phyloP scores from a whole-genome alignment of 1,139 yeast genomes.

The Wickerhamomyces sp. region DNA sequence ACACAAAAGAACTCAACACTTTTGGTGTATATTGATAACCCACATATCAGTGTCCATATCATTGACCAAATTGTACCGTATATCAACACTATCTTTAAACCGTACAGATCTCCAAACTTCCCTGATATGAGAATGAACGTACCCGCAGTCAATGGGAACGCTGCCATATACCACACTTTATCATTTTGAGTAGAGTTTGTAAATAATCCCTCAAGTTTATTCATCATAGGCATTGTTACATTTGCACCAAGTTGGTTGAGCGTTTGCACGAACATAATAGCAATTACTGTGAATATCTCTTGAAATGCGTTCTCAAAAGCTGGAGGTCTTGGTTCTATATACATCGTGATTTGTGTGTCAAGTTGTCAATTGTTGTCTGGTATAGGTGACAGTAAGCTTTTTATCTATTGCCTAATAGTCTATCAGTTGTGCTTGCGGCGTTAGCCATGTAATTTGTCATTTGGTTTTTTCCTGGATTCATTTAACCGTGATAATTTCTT shows the following conservation, averaged over 20 bases:
- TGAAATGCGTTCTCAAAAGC: slow-evolving; percentile 16
- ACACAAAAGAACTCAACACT: slow-evolving; percentile 44
- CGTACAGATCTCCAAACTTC: slow-evolving; percentile 50
- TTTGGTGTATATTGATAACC: slow-evolving; percentile 40
- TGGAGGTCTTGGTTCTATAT: slow-evolving; percentile 13
- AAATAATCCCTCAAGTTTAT: slow-evolving; percentile 25
- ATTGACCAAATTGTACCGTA: slow-evolving; percentile 43
- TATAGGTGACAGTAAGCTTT: not conserved
- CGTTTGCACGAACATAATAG: slow-evolving; percentile 36
- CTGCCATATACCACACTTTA: slow-evolving; percentile 53
- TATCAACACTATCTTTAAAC: slow-evolving; percentile 39
- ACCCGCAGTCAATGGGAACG: slow-evolving; percentile 52
- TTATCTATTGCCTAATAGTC: too few species aligned
- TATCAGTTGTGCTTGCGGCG: too few species aligned
- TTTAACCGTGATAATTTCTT: too few species aligned
- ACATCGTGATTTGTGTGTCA: not conserved
- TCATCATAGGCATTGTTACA: slow-evolving; percentile 31
- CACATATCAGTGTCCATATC: slow-evolving; percentile 45
- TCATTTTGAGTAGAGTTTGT: slow-evolving; percentile 21
- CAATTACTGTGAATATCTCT: slow-evolving; percentile 30
- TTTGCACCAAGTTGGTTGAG: slow-evolving; percentile 30
- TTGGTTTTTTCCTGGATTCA: too few species aligned
- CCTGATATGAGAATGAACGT: slow-evolving; percentile 50
- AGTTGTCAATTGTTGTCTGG: not conserved
- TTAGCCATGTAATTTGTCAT: too few species aligned